These are phyloP conservation scores for Trichoderma reesei DNA, from an alignment of 495 filamentous ascomycete genomes.

Conservation along the genomic window DNA sequence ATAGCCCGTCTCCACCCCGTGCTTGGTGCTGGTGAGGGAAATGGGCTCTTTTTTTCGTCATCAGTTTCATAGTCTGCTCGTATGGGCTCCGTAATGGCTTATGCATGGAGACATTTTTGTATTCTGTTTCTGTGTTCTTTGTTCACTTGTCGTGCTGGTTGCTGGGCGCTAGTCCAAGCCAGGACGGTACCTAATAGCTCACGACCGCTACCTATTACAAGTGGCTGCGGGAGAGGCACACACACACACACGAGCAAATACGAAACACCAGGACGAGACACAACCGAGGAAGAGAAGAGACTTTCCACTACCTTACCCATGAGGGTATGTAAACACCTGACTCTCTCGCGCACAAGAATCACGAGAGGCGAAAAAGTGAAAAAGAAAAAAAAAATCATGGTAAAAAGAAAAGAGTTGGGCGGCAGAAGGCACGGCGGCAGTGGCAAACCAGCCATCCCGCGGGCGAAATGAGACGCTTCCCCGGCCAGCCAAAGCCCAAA, in stretches of 20 bases:
- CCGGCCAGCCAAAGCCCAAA: neutral
- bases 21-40: neutral
- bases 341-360: too few species aligned
- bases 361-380: neutral
- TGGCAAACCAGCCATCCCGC: neutral
- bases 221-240: neutral
- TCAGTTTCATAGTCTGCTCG: constrained; percentile 3
- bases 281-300: neutral
- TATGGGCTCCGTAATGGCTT: constrained; percentile 7
- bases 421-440: neutral
- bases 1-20: neutral
- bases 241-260: constrained; percentile 6
- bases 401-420: neutral
- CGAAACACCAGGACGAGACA: neutral
- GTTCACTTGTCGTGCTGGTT: neutral
- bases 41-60: constrained; percentile 1
- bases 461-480: neutral
- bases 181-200: neutral
- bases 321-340: too few species aligned
- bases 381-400: neutral
- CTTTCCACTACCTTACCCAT: too few species aligned
- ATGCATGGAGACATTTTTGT: neutral
- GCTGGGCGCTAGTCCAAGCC: neutral
- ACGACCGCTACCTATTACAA: too few species aligned
- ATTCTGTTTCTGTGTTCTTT: neutral